A percentile compares a stretch with the other conserved stretches of the same genome.
These are phyloP conservation scores for Truncatella angustata DNA, from an alignment of 2,329 filamentous ascomycete species.

Conservation along the genomic window DNA sequence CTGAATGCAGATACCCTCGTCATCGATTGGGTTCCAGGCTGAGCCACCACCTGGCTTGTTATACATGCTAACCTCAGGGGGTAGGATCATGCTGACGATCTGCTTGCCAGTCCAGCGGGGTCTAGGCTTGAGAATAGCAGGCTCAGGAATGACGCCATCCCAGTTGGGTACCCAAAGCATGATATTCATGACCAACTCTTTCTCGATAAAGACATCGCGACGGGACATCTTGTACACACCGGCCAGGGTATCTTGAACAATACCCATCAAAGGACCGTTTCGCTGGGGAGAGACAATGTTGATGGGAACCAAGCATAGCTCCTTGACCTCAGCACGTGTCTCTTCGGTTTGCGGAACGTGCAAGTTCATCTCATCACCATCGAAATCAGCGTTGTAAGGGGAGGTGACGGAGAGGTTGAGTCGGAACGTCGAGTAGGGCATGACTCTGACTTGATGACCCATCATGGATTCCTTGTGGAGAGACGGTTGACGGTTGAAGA, in stretches of 20 bases:
- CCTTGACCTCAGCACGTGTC: constrained; percentile 88
- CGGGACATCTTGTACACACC: constrained; percentile 97
- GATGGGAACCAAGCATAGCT: constrained; percentile 95
- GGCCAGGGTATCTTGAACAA: constrained; percentile 95
- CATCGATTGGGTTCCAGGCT: constrained; percentile 59
- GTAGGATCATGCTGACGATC: constrained; percentile 90
- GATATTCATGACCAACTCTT: constrained; percentile 92
- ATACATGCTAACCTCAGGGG: constrained; percentile 78
- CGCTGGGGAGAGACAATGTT: constrained; percentile 98
- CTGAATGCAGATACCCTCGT: constrained; percentile 79
- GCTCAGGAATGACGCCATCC: constrained; percentile 91
- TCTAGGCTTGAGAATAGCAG: constrained; percentile 89
- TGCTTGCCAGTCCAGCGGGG: constrained; percentile 98
- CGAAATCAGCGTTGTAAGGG: constrained; percentile 99
- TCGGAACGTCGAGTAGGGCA: constrained; percentile 98
- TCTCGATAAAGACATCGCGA: constrained; percentile 85
- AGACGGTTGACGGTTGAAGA: constrained; percentile 99
- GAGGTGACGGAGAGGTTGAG: constrained; percentile 97
- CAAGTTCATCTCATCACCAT: constrained; percentile 99
- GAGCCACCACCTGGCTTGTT: constrained; percentile 60
- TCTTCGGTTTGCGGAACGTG: constrained; percentile 98
- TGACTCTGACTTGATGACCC: constrained; percentile 95
- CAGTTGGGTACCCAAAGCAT: constrained; percentile 97
- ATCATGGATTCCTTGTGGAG: constrained; percentile 99
- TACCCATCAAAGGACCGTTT: constrained; percentile 98